Conservation (phyloP, 2,329 filamentous ascomycete genomes). For the Apiospora pterosperma region DNA sequence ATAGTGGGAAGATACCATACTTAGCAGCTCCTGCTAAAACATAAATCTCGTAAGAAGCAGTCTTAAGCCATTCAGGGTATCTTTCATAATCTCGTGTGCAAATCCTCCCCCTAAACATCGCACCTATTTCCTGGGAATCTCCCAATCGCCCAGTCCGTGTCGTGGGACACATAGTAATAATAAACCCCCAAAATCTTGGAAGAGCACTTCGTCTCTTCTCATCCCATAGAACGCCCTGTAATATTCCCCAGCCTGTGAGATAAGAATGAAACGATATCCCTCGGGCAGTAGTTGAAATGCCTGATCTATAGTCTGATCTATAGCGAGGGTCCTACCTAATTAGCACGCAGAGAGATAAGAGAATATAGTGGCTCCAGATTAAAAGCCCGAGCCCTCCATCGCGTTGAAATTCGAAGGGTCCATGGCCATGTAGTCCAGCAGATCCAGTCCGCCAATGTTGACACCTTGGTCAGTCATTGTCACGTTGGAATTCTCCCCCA, state of each 20-base stretch:
- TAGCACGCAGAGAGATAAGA: neutral
- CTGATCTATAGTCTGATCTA: neutral
- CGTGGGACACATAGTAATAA: neutral
- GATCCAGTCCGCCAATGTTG: constrained; percentile 62
- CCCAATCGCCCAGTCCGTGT: neutral
- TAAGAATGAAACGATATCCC: neutral
- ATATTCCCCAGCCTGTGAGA: neutral
- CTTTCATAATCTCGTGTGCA: neutral
- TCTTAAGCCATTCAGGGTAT: neutral
- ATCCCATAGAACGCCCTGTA: neutral
- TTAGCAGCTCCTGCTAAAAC: neutral
- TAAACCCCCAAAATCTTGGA: neutral
- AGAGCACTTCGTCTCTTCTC: neutral
- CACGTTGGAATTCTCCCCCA: constrained; percentile 53
- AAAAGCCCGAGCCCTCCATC: neutral
- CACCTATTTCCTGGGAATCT: neutral
- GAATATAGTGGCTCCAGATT: neutral
- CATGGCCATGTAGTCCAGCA: constrained; percentile 68
- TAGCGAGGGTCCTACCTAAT: neutral
- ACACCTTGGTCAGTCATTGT: constrained; percentile 66
- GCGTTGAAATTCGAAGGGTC: constrained; percentile 21
- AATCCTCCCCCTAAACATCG: neutral
- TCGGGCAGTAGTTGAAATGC: neutral
- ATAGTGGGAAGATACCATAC: neutral
- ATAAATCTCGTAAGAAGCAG: neutral